These are phyloP conservation scores for Nasturtium officinale DNA, from an alignment of 345 rosid genomes.

Conservation along the genomic window DNA sequence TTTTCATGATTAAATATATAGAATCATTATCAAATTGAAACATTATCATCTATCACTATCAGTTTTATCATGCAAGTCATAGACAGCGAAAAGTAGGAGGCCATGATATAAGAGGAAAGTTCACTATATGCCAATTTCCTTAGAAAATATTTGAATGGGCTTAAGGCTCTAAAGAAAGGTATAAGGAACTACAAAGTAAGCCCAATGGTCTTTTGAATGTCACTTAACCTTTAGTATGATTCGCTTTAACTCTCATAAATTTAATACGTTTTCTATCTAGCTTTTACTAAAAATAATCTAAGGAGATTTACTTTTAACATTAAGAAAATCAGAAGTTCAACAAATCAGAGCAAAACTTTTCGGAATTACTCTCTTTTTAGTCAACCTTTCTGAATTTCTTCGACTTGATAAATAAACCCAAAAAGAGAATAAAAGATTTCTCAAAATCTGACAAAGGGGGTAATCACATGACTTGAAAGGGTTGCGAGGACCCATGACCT, in stretches of 20 bases:
- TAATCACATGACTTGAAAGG: constrained; percentile 19
- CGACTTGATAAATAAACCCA: constrained; percentile 13
- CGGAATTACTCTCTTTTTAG: neutral
- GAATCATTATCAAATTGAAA: too few species aligned
- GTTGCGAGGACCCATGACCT: constrained; percentile 39
- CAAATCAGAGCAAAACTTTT: neutral
- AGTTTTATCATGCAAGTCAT: neutral
- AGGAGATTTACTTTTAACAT: neutral
- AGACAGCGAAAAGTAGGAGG: constrained; percentile 11
- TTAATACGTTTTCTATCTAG: neutral
- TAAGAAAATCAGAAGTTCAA: neutral
- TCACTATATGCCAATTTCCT: neutral
- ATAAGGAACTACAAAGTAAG: neutral
- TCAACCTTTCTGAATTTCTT: neutral
- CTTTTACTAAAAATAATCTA: neutral
- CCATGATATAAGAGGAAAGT: neutral
- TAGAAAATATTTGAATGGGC: constrained; percentile 11
- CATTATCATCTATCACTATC: too few species aligned
- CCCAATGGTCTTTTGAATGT: constrained; percentile 18
- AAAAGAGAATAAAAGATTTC: constrained; percentile 34
- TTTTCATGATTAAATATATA: too few species aligned
- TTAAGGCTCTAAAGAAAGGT: neutral
- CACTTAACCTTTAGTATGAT: neutral
- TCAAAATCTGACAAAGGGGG: constrained; percentile 32
- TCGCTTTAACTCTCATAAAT: neutral